phyloP scores from a whole-genome alignment of 345 rosid genomes.

The Eucalyptus curtisii region DNA sequence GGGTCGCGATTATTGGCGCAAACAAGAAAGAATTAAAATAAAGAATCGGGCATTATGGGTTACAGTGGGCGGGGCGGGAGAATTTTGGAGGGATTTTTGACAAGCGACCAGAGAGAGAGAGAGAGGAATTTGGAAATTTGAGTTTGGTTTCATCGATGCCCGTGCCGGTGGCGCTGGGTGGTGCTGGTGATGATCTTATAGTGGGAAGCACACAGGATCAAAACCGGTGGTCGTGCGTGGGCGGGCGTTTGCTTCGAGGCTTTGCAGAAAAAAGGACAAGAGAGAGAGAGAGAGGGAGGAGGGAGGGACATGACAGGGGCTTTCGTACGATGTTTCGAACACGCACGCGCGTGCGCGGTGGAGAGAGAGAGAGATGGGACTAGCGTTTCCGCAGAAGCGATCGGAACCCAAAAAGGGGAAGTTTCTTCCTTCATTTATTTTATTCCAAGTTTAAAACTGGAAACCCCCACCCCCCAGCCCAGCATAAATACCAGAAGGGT shows the following conservation, averaged over 20 bases:
- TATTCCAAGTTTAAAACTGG: neutral
- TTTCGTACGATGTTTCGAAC: neutral
- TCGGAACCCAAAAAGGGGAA: neutral
- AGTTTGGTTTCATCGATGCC: neutral
- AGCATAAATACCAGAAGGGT: neutral
- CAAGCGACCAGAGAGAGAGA: neutral
- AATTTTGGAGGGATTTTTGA: neutral
- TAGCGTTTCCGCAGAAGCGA: neutral
- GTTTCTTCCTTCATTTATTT: neutral
- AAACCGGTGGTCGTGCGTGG: neutral
- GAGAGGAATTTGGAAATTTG: neutral
- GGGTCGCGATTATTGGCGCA: neutral
- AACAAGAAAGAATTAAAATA: neutral
- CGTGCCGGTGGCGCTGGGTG: neutral
- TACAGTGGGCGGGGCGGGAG: conserved; percentile 1
- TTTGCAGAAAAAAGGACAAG: neutral
- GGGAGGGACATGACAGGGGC: neutral
- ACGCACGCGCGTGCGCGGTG: neutral
- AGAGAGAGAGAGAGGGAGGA: neutral
- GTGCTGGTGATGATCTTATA: neutral
- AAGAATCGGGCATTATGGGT: neutral
- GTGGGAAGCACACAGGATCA: neutral
- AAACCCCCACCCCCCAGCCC: too few relatives aligned
- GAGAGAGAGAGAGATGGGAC: too few relatives aligned
- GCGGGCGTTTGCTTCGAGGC: neutral